Evolutionary conservation across 352 stramenopile species (phyloP).

Genomic region (Pythium sukuiense): DNA sequence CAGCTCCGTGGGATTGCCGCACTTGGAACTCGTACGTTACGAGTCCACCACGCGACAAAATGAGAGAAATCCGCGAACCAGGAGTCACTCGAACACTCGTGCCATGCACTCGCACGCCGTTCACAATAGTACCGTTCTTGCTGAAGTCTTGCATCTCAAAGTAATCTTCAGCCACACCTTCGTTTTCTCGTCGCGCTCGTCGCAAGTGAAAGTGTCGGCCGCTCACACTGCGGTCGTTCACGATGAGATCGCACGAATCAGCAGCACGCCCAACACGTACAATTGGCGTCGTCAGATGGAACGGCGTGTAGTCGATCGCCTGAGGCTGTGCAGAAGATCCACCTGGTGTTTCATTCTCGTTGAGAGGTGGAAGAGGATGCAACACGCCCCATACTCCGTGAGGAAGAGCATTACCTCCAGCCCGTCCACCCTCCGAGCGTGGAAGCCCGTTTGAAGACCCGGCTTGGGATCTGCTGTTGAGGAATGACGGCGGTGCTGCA

Average conservation of each 20-base stretch:
- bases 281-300: slow-evolving; percentile 68
- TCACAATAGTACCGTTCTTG: slow-evolving; percentile 89
- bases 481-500: slow-evolving; percentile 14
- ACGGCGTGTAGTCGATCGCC: slow-evolving; percentile 52
- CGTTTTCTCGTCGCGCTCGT: slow-evolving; percentile 54
- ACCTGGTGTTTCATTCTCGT: slow-evolving; percentile 50
- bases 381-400: slow-evolving; percentile 75
- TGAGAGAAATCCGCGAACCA: slow-evolving; percentile 81
- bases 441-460: not conserved
- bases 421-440: slow-evolving; percentile 10
- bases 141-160: slow-evolving; percentile 88
- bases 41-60: slow-evolving; percentile 78
- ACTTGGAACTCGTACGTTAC: slow-evolving; percentile 89
- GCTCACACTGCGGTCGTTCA: slow-evolving; percentile 88
- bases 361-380: slow-evolving; percentile 67
- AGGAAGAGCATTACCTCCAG: slow-evolving; percentile 30
- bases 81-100: slow-evolving; percentile 68
- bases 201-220: slow-evolving; percentile 84
- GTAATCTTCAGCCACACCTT: slow-evolving; percentile 47
- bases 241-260: slow-evolving; percentile 86
- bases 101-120: slow-evolving; percentile 83
- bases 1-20: slow-evolving; percentile 20
- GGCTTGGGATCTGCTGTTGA: slow-evolving; percentile 16
- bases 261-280: slow-evolving; percentile 74
- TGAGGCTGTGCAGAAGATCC: slow-evolving; percentile 14